These are phyloP conservation scores for Barnettozyma hawaiiensis DNA, from an alignment of 1,139 yeast genomes.

Conservation along the genomic window DNA sequence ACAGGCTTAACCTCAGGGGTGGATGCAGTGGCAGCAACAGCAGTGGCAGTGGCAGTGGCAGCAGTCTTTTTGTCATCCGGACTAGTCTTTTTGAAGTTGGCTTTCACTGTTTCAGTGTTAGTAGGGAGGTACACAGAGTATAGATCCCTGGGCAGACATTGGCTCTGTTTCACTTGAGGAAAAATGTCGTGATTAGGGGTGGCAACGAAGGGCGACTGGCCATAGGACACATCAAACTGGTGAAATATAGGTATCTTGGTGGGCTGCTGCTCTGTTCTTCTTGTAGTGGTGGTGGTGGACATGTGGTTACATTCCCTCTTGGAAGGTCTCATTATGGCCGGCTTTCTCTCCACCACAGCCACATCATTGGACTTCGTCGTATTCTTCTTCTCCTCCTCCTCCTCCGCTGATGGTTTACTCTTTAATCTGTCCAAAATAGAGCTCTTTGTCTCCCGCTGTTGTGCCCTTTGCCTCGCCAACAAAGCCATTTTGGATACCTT, in stretches of 20 bases:
- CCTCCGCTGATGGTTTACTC: constrained; percentile 4
- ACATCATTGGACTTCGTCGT: not conserved
- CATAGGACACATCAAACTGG: constrained; percentile 10
- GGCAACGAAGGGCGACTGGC: constrained; percentile 10
- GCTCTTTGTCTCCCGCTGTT: constrained; percentile 1
- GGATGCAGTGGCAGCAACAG: too few species aligned
- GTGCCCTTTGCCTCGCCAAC: constrained; percentile 4
- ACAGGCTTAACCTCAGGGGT: constrained; percentile 15
- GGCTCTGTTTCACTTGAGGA: constrained; percentile 9
- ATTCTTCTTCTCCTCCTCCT: constrained; percentile 1
- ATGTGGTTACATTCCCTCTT: too few species aligned
- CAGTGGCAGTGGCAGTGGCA: too few species aligned
- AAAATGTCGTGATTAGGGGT: constrained; percentile 3
- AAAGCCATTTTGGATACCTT: constrained; percentile 1
- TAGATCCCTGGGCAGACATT: constrained; percentile 6
- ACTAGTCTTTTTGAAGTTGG: constrained; percentile 64
- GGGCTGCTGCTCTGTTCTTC: too few species aligned
- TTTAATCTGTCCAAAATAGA: constrained; percentile 23
- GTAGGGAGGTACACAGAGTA: constrained; percentile 23
- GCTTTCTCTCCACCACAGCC: too few species aligned
- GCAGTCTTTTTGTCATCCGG: constrained; percentile 75
- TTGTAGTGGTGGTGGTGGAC: too few species aligned
- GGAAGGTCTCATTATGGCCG: too few species aligned
- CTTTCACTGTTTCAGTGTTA: constrained; percentile 44
- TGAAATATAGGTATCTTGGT: constrained; percentile 12